A percentile compares a stretch with the other conserved stretches of the same genome.
phyloP scores from a whole-genome alignment of 75 land plant genomes.

The Chamaecyparis obtusa region DNA sequence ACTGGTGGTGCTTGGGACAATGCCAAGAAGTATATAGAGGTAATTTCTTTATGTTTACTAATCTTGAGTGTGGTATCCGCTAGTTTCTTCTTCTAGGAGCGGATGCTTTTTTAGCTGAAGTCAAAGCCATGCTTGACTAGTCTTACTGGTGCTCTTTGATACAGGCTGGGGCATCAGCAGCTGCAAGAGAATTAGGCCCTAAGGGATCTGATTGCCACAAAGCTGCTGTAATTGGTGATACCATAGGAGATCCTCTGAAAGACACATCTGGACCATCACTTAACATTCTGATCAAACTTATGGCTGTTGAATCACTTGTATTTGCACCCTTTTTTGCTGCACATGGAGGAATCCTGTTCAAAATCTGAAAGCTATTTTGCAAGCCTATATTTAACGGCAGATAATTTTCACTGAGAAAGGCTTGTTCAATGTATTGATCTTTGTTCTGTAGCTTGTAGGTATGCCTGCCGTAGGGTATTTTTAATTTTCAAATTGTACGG shows the following conservation, averaged over 20 bases:
- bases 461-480: neutral
- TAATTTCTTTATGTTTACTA: neutral
- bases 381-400: neutral
- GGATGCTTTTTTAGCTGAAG: neutral
- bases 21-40: constrained; percentile 57
- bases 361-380: neutral
- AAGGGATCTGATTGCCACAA: constrained; percentile 44
- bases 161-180: constrained; percentile 42
- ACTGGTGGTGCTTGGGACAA: constrained; percentile 56
- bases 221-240: constrained; percentile 46
- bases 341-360: constrained; percentile 23
- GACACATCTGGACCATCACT: constrained; percentile 46
- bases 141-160: neutral
- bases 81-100: neutral
- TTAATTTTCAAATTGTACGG: neutral
- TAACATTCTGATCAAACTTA: constrained; percentile 44
- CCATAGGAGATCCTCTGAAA: constrained; percentile 42
- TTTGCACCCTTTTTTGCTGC: constrained; percentile 42
- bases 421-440: neutral
- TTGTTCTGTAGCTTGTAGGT: neutral
- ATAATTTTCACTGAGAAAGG: neutral
- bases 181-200: constrained; percentile 34
- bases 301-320: constrained; percentile 47
- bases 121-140: neutral
- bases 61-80: neutral